A percentile compares a stretch with the other conserved stretches of the same genome.
Evolutionary conservation across 2,329 filamentous ascomycete species (phyloP).

Genomic region (Colletotrichum lentis): DNA sequence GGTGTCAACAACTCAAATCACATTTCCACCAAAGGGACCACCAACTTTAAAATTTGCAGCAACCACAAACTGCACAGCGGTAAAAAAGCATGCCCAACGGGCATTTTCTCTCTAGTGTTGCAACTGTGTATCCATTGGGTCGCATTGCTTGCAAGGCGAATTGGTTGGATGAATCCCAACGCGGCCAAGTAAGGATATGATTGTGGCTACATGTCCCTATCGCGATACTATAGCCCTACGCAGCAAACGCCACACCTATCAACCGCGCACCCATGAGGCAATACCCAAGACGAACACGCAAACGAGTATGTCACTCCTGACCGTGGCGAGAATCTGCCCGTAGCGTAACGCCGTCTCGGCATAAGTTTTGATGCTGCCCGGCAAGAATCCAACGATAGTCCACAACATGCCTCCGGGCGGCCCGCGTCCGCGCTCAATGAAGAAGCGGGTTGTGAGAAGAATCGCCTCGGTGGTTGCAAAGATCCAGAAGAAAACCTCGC

Average conservation of each 20-base stretch:
- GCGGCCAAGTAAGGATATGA: background rate
- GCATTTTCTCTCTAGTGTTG: too few species aligned
- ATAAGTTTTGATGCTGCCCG: slow-evolving; percentile 69
- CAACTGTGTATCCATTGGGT: too few species aligned
- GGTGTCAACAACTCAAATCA: too few species aligned
- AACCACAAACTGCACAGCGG: too few species aligned
- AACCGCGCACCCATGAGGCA: slow-evolving; percentile 55
- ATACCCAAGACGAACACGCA: slow-evolving; percentile 78
- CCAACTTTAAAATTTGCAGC: too few species aligned
- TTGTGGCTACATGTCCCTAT: background rate
- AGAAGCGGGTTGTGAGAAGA: slow-evolving; percentile 74
- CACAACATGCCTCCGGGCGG: slow-evolving; percentile 70
- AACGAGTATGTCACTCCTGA: slow-evolving; percentile 76
- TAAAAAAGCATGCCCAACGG: too few species aligned
- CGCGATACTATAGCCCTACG: background rate
- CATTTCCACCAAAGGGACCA: too few species aligned
- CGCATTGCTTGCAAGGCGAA: too few species aligned
- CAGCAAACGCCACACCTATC: background rate
- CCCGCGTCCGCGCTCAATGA: slow-evolving; percentile 69
- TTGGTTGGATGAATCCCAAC: too few species aligned
- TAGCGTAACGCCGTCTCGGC: slow-evolving; percentile 70
- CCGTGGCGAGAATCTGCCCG: slow-evolving; percentile 74
- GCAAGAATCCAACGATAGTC: slow-evolving; percentile 70
- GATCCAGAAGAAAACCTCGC: slow-evolving; percentile 75
- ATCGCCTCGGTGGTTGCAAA: slow-evolving; percentile 80